Evolutionary conservation across 2,329 filamentous ascomycete genomes (phyloP), one percentile per base, ranked within the genome.

Genomic region (Aspergillus phoenicis): DNA sequence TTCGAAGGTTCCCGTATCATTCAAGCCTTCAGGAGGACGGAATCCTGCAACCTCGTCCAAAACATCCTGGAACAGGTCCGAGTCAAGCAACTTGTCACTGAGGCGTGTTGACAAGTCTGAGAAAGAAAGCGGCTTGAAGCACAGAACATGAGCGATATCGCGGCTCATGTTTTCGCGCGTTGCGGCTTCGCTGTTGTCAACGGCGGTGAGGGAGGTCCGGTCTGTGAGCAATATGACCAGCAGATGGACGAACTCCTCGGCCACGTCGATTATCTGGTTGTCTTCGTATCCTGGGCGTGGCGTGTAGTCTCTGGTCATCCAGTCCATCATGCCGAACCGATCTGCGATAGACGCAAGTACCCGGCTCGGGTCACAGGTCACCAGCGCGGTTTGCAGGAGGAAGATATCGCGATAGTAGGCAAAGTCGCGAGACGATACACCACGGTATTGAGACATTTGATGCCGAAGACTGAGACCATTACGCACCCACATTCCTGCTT

Each of bases 401-500:
- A 98, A 96, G 48, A 99, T 91, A 72, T 99, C 96, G 61, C 95
- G 87, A 70, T 97, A 94, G 71, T 97, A 94, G 1, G 92, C 93
- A 20, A 97, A 91, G 75, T 99, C 95, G 66, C 95, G 85, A 70
- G 96, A 91, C 10, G 88, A 87, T 13, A 97, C 92, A 43, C 92
- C 93, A 15, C 93, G 89, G 74, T 99, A 99, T 17, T 93, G 95
- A 56, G 90, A 90, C 74, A 96, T 95, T 77, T 99, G 95, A 74
- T 99, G 95, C 41, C 94, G 88, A 55, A 99, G 84, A 70, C 94
- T 98, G 72, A 99, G 92, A 2, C 95, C 95, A 73, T 99, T 99
- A 59, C 95, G 88, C 64, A 99, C 94, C 95, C 96, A 99, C 88
- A 98, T 96, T 55, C 93, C 91, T 17, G 94, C 93, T 75, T 96